Base-by-base conservation (phyloP, 176 grass and related monocot species). In the Cocos nucifera region DNA sequence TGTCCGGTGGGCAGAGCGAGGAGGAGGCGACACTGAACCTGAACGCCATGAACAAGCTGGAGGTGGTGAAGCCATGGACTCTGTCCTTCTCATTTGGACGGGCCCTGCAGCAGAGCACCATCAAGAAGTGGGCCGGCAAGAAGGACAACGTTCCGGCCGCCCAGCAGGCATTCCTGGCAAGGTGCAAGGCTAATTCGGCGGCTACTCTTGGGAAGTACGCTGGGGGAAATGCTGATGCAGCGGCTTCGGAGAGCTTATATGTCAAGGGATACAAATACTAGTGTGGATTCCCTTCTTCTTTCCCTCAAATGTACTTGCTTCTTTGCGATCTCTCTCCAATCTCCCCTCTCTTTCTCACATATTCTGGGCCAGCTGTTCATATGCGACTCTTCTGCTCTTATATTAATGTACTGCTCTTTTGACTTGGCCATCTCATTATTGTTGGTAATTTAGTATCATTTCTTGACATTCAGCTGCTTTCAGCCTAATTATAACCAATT, bases 201-300 rank as follows among this genome's bases (percentile, higher is more conserved):
- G 74, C 74, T 0, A 69, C 65, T 4, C 74, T 77, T 1, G 74
- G 74, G 1, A 77, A 20, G 5, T 77, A 77, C 49, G 57, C 30
- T 0, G 74, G 74, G 30, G 74, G 69, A 55, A 65, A 48, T 3
- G 50, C 49, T 1, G 57, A 26, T 3, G 66, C 66, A 3, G 66
- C 63, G 63, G 75, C 64, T 23, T 70, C 75, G 2, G 75, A 78
- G 66, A 78, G 75, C 75, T 66, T 78, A 20, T 66, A 78, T 21
- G 75, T 78, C 21, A 78, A 78, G 75, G 75, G 70, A 59, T 76
- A 76, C 55, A 76, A 67, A 23, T 76, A 76, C 66, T 76, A 39
- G 66, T 51, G 18, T 71, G 49, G 54, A 58, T 15, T 12, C 18
- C 4, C 8, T 3, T 44, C 5, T 2, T 44, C 35, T 2, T 44